phyloP scores from a whole-genome alignment of 345 rosid genomes.

The Lenwebbia sp. region DNA sequence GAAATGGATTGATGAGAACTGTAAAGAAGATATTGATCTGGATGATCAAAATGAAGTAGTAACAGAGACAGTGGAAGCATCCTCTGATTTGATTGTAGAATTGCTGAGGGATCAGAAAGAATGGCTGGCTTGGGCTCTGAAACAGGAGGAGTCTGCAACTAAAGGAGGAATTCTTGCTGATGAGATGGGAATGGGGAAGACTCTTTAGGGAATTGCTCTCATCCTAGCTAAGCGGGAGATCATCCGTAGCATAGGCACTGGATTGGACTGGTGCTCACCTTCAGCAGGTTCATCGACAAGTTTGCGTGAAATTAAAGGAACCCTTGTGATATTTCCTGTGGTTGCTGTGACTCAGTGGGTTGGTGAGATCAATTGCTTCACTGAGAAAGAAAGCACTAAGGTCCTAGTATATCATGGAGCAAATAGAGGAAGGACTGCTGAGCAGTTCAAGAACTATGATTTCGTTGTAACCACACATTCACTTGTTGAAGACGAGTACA shows the following conservation, averaged over 20 bases:
- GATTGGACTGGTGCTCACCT: neutral
- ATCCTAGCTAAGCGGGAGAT: conserved; percentile 65
- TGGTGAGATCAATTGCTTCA: conserved; percentile 67
- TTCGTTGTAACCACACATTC: conserved; percentile 85
- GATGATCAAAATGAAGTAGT: conserved; percentile 20
- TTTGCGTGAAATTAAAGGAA: conserved; percentile 25
- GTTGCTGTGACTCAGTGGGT: conserved; percentile 95
- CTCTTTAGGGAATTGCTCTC: conserved; percentile 88
- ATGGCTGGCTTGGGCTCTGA: conserved; percentile 88
- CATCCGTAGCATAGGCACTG: conserved; percentile 3
- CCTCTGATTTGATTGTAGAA: conserved; percentile 58
- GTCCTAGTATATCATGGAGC: conserved; percentile 79
- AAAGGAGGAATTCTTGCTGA: conserved; percentile 95
- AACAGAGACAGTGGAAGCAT: conserved; percentile 48
- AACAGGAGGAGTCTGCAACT: conserved; percentile 60
- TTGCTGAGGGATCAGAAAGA: conserved; percentile 88
- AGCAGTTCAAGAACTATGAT: conserved; percentile 56
- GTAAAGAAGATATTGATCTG: too few species aligned
- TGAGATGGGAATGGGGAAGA: conserved; percentile 99
- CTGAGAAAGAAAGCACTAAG: conserved; percentile 64
- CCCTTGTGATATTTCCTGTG: conserved; percentile 88
- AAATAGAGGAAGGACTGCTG: conserved; percentile 38
- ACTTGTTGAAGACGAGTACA: conserved; percentile 68
- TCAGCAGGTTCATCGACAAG: conserved; percentile 19
- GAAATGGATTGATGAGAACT: too few species aligned